phyloP scores from a whole-genome alignment of 306 rosid species.

The Cucurbita moschata region DNA sequence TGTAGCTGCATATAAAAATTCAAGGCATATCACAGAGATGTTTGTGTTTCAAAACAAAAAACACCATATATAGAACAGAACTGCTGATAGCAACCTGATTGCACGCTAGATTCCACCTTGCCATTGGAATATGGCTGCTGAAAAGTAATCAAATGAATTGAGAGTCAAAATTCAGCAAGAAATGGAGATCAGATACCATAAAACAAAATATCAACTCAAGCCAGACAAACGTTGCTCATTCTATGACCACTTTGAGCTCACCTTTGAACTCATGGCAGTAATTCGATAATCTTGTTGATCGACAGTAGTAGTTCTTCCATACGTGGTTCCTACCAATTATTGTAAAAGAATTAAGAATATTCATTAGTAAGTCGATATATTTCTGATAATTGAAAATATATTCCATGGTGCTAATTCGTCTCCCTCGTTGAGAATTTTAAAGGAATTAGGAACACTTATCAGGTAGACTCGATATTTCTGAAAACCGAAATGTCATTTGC shows the following conservation, averaged over 20 bases:
- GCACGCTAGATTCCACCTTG: conserved; percentile 36
- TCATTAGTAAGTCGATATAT: neutral
- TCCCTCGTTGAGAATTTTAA: neutral
- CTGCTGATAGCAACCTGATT: conserved; percentile 20
- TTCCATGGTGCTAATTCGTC: neutral
- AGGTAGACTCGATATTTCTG: neutral
- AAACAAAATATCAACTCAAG: neutral
- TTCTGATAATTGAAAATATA: conserved; percentile 2
- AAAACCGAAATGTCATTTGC: neutral
- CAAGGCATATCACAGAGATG: neutral
- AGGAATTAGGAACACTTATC: neutral
- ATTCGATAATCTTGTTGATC: conserved; percentile 46
- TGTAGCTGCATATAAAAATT: conserved; percentile 45
- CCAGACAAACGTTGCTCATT: conserved; percentile 1
- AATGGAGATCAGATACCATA: neutral
- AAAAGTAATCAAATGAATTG: conserved; percentile 5
- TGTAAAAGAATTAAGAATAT: neutral
- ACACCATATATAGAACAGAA: conserved; percentile 11
- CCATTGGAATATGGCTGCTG: conserved; percentile 65
- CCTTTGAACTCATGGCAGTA: conserved; percentile 48
- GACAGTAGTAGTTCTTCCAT: conserved; percentile 14
- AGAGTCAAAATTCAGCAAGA: neutral
- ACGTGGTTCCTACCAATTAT: conserved; percentile 23
- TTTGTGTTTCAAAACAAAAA: neutral
- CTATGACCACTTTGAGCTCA: conserved; percentile 14